Conservation (phyloP, 108 stramenopile species). For the Mediolabrus comicus region DNA sequence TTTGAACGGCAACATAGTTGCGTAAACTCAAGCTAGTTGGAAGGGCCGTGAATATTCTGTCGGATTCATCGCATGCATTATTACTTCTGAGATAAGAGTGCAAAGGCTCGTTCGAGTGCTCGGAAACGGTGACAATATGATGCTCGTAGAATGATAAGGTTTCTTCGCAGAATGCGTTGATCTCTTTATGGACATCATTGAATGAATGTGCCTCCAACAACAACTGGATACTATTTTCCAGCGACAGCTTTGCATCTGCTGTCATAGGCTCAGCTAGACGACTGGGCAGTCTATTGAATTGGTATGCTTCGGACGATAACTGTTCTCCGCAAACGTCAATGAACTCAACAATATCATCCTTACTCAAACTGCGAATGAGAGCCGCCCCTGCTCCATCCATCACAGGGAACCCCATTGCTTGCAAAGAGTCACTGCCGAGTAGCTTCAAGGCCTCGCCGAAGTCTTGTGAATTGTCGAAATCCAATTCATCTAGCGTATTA, state of each 20-base stretch:
- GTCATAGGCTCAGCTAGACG: slow-evolving; percentile 20
- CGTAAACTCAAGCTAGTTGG: slow-evolving; percentile 3
- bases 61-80: slow-evolving; percentile 22
- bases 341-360: slow-evolving; percentile 13
- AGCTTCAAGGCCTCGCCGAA: not conserved
- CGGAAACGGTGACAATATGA: slow-evolving; percentile 10
- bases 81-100: slow-evolving; percentile 1
- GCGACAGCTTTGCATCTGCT: not conserved
- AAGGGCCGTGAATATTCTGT: slow-evolving; percentile 7
- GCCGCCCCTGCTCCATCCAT: slow-evolving; percentile 9
- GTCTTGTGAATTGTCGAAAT: not conserved
- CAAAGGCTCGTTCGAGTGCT: slow-evolving; percentile 21
- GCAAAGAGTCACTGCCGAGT: not conserved
- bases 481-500: slow-evolving; percentile 6
- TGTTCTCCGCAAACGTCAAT: slow-evolving; percentile 29
- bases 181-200: not conserved
- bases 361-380: not conserved
- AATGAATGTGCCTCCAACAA: not conserved
- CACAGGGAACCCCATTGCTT: slow-evolving; percentile 16
- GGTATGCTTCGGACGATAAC: slow-evolving; percentile 20
- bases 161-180: slow-evolving; percentile 17
- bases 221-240: not conserved
- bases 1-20: slow-evolving; percentile 23
- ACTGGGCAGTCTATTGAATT: slow-evolving; percentile 13
- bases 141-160: slow-evolving; percentile 13